Conservation (phyloP, 768 basidiomycete genomes). For the Flagelloscypha sp. region DNA sequence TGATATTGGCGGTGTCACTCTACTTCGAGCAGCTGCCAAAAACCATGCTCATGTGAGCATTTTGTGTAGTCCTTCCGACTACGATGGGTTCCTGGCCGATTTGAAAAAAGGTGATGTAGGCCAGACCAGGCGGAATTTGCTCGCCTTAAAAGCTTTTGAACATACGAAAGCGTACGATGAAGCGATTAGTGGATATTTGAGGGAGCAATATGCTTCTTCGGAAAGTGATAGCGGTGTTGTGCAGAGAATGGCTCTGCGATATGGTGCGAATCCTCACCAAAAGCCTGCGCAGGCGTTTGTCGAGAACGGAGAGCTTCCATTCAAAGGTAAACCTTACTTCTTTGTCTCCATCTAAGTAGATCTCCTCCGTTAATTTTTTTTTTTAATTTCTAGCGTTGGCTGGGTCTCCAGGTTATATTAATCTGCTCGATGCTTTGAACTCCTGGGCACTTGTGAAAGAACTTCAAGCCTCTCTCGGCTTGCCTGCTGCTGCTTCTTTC, state of each 20-base stretch:
- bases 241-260: slow-evolving; percentile 81
- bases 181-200: slow-evolving; percentile 93
- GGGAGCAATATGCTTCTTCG: slow-evolving; percentile 83
- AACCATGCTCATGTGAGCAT: slow-evolving; percentile 92
- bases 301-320: slow-evolving; percentile 79
- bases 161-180: slow-evolving; percentile 93
- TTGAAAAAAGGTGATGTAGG: slow-evolving; percentile 74
- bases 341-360: no score
- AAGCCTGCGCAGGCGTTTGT: slow-evolving; percentile 98
- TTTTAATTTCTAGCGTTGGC: slow-evolving; percentile 54
- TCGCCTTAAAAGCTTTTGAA: slow-evolving; percentile 96
- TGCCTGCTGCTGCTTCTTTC: slow-evolving; percentile 97
- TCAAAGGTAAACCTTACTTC: slow-evolving; percentile 58
- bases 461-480: slow-evolving; percentile 73
- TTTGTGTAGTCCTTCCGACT: slow-evolving; percentile 84
- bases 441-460: slow-evolving; percentile 95
- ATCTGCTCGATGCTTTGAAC: slow-evolving; percentile 94
- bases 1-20: slow-evolving; percentile 97
- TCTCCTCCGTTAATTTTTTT: not conserved
- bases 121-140: slow-evolving; percentile 58
- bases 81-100: slow-evolving; percentile 68
- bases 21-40: slow-evolving; percentile 95
- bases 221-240: slow-evolving; percentile 61
- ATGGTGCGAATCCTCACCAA: slow-evolving; percentile 98
- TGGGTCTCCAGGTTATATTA: slow-evolving; percentile 97